These are phyloP conservation scores for Colletotrichum chlorophyti DNA, from an alignment of 2,329 filamentous ascomycete genomes.

Conservation along the genomic window DNA sequence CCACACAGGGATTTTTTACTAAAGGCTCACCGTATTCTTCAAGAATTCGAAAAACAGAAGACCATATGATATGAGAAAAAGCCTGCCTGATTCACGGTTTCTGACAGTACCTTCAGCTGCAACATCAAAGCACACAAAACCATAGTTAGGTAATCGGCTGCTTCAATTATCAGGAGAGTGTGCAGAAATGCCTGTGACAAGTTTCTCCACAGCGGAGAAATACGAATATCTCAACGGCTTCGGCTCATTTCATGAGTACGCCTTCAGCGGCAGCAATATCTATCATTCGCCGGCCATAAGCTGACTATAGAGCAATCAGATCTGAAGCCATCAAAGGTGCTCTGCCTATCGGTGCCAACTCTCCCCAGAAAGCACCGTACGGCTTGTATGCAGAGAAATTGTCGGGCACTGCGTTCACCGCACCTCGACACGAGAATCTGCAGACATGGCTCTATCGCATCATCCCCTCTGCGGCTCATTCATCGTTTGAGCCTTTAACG, in stretches of 20 bases:
- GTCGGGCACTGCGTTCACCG: slow-evolving; percentile 66
- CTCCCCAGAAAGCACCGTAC: slow-evolving; percentile 72
- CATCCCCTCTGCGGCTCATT: slow-evolving; percentile 60
- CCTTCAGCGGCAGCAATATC: too few species aligned
- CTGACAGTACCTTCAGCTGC: too few species aligned
- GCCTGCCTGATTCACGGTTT: too few species aligned
- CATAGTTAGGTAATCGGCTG: too few species aligned
- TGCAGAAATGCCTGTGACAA: slow-evolving; percentile 42
- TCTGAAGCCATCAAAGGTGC: slow-evolving; percentile 72
- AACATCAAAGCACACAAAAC: too few species aligned
- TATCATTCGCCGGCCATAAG: too few species aligned
- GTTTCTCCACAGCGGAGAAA: slow-evolving; percentile 42
- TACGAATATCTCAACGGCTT: slow-evolving; percentile 76
- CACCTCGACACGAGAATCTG: slow-evolving; percentile 62
- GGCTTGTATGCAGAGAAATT: slow-evolving; percentile 75
- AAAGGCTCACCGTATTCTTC: too few species aligned
- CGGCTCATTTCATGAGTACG: slow-evolving; percentile 72
- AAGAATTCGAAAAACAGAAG: too few species aligned
- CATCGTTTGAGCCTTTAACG: slow-evolving; percentile 37
- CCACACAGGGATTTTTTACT: too few species aligned
- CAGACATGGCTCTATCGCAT: slow-evolving; percentile 69
- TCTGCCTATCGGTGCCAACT: slow-evolving; percentile 71
- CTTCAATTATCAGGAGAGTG: too few species aligned
- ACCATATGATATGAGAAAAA: too few species aligned
- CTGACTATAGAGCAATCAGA: slow-evolving; percentile 40